phyloP scores from a whole-genome alignment of 257 asterid genomes.

The Solanum clarkiae region DNA sequence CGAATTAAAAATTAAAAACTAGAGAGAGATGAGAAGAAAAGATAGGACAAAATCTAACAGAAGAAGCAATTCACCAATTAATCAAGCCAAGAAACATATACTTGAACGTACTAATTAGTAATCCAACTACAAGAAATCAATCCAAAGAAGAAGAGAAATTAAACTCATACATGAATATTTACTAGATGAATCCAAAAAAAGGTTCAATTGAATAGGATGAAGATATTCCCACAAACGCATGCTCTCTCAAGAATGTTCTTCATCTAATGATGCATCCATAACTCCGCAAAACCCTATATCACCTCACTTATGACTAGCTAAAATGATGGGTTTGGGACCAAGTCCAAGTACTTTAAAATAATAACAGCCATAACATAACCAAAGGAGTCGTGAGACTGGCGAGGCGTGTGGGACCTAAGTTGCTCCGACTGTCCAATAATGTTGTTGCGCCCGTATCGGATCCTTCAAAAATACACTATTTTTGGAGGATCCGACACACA shows the following conservation, averaged over 20 bases:
- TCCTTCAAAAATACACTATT: too few relatives aligned
- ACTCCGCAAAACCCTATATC: neutral
- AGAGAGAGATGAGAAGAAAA: neutral
- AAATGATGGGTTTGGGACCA: neutral
- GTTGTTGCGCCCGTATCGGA: too few relatives aligned
- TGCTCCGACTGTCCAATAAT: too few relatives aligned
- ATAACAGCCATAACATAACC: neutral
- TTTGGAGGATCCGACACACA: too few relatives aligned
- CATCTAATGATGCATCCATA: neutral
- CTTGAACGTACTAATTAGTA: neutral
- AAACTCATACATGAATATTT: neutral
- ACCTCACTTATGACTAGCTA: neutral
- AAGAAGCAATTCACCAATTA: neutral
- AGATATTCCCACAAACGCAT: neutral
- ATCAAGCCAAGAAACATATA: neutral
- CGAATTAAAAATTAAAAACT: neutral
- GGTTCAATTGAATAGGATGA: neutral
- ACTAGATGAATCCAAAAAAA: neutral
- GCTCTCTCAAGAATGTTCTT: neutral
- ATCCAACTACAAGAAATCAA: neutral
- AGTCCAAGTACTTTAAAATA: neutral
- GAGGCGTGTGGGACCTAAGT: neutral
- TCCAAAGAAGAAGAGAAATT: neutral
- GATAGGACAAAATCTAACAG: neutral
- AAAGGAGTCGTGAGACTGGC: neutral